Percentiles rank a stretch among this genome's conserved stretches.
phyloP scores from a whole-genome alignment of 2,329 filamentous ascomycete species.

The Alternaria sp. region DNA sequence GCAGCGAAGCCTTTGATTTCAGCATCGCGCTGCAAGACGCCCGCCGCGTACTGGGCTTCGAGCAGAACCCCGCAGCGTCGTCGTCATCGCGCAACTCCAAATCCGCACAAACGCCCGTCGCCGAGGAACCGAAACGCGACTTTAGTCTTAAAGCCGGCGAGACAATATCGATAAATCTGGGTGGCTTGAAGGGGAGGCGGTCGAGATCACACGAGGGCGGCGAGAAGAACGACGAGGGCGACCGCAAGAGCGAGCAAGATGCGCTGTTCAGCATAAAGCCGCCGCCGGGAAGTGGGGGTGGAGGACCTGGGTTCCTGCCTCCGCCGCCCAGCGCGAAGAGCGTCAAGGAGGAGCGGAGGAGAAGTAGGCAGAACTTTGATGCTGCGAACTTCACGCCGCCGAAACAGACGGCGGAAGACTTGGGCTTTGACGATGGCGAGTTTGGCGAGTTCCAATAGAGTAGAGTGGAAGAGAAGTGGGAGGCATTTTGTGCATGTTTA shows the following conservation, averaged over 20 bases:
- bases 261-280: slow-evolving; percentile 77
- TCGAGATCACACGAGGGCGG: slow-evolving; percentile 46
- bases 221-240: slow-evolving; percentile 47
- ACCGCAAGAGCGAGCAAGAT: slow-evolving; percentile 50
- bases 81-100: slow-evolving; percentile 10
- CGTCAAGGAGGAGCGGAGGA: slow-evolving; percentile 66
- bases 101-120: slow-evolving; percentile 23
- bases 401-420: slow-evolving; percentile 58
- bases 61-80: slow-evolving; percentile 45
- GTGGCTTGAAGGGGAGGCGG: slow-evolving; percentile 60
- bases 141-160: slow-evolving; percentile 89
- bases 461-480: neutral
- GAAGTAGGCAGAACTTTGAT: slow-evolving; percentile 55
- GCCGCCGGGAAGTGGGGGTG: slow-evolving; percentile 59
- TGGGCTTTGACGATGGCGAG: slow-evolving; percentile 87
- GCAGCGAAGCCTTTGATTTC: slow-evolving; percentile 86
- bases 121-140: slow-evolving; percentile 68
- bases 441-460: slow-evolving; percentile 78
- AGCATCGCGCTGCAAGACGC: slow-evolving; percentile 80
- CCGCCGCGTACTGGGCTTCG: slow-evolving; percentile 71
- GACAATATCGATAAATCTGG: slow-evolving; percentile 83
- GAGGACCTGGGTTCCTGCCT: slow-evolving; percentile 59
- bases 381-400: slow-evolving; percentile 9
- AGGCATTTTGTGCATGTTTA: slow-evolving; percentile 14
- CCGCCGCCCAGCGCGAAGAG: slow-evolving; percentile 70